Conservation (phyloP, 306 rosid genomes). For the Mimosa bimucronata region DNA sequence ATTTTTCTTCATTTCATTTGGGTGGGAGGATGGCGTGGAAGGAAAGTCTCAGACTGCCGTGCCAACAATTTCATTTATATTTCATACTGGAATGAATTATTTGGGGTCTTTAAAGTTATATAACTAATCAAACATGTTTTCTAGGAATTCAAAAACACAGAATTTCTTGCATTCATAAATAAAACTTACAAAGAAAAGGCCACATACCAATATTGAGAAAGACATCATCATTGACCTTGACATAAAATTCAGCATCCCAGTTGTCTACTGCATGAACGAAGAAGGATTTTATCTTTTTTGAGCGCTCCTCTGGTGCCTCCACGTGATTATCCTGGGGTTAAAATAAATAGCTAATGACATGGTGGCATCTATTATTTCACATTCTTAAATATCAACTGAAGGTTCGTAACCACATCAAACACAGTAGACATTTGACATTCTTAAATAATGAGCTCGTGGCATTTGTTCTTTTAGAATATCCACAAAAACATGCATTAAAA, state of each 20-base stretch:
- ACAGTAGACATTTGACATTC: background rate
- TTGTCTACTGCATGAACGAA: constrained; percentile 62
- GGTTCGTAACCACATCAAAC: constrained; percentile 14
- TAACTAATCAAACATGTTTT: constrained; percentile 20
- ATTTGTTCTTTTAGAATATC: background rate
- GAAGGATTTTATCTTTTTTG: constrained; percentile 59
- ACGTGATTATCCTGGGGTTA: constrained; percentile 59
- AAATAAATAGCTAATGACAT: constrained; percentile 28
- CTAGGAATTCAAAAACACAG: constrained; percentile 6
- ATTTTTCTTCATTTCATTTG: background rate
- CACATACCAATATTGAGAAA: constrained; percentile 71
- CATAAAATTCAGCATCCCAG: constrained; percentile 70
- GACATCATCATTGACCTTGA: constrained; percentile 75
- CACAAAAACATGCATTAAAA: background rate
- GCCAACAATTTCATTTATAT: background rate
- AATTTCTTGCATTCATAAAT: constrained; percentile 16
- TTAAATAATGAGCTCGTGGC: background rate
- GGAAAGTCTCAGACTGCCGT: constrained; percentile 2
- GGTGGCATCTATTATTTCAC: background rate
- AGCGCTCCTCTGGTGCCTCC: constrained; percentile 60
- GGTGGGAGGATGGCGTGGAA: background rate
- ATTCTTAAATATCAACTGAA: constrained; percentile 24
- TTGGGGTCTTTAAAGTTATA: background rate
- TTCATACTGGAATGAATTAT: constrained; percentile 3
- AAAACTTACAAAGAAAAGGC: constrained; percentile 33